Conservation (phyloP, 495 filamentous ascomycete species). For the Hypoxylon crocopeplum region DNA sequence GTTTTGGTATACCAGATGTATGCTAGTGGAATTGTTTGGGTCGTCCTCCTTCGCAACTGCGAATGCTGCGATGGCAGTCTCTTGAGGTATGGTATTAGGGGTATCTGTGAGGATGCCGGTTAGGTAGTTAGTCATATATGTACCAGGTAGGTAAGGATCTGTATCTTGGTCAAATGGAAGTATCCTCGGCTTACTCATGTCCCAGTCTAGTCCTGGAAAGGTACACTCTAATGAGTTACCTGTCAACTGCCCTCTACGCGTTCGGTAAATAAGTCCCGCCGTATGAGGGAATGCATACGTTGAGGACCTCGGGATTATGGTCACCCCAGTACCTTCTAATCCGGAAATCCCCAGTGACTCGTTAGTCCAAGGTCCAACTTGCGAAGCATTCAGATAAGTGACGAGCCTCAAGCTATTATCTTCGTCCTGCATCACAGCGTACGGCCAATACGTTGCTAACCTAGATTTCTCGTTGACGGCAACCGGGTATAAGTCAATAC, state of each 20-base stretch:
- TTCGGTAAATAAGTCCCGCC: conserved; percentile 1
- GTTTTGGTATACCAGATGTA: conserved; percentile 6
- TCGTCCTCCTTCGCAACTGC: conserved; percentile 1
- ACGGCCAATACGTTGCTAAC: conserved; percentile 9
- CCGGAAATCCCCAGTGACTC: conserved; percentile 2
- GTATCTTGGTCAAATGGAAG: neutral
- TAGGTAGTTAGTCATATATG: neutral
- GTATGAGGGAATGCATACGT: neutral
- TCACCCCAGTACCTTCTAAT: neutral
- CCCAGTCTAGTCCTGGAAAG: neutral
- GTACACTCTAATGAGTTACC: neutral
- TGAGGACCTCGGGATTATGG: neutral
- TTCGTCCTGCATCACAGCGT: conserved; percentile 1
- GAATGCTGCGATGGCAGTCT: conserved; percentile 6
- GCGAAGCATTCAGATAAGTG: neutral
- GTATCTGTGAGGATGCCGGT: too few species aligned
- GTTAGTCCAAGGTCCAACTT: conserved; percentile 1
- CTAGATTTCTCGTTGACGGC: neutral
- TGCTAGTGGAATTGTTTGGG: neutral
- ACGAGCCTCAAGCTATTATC: neutral
- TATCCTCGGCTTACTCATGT: neutral
- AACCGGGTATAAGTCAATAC: neutral
- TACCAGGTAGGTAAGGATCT: neutral
- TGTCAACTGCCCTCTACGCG: neutral
- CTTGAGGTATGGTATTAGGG: neutral